Conservation (phyloP, 1,284 basidiomycete genomes). For the Flammula alnicola region DNA sequence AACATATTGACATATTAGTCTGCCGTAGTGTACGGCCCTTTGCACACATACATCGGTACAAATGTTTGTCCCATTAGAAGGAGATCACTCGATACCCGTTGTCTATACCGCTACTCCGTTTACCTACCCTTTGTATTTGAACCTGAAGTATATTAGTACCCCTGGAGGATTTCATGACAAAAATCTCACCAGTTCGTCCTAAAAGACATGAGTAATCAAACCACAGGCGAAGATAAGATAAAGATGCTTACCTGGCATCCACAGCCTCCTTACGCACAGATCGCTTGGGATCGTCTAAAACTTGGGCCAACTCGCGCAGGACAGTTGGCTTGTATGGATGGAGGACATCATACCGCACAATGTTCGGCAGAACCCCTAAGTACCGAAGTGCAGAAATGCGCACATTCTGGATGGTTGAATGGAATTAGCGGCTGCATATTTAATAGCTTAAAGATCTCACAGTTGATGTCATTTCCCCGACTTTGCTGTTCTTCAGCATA, state of each 20-base stretch:
- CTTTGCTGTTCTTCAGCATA: slow-evolving; percentile 68
- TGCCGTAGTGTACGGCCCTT: slow-evolving; percentile 28
- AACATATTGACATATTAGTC: slow-evolving; percentile 24
- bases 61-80: slow-evolving; percentile 24
- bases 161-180: slow-evolving; percentile 4
- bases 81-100: slow-evolving; percentile 19
- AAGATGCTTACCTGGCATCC: slow-evolving; percentile 63
- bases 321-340: slow-evolving; percentile 77
- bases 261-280: slow-evolving; percentile 87
- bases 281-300: slow-evolving; percentile 85
- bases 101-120: slow-evolving; percentile 15
- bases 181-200: slow-evolving; percentile 57
- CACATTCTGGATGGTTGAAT: slow-evolving; percentile 55
- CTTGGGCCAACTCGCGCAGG: slow-evolving; percentile 73
- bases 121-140: slow-evolving; percentile 58
- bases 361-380: slow-evolving; percentile 72
- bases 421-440: background rate
- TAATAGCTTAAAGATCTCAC: slow-evolving; percentile 37
- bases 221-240: background rate
- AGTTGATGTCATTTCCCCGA: slow-evolving; percentile 52
- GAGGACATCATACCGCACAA: slow-evolving; percentile 80
- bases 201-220: background rate
- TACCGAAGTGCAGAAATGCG: slow-evolving; percentile 79
- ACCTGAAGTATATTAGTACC: slow-evolving; percentile 44
- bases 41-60: slow-evolving; percentile 20